phyloP scores from a whole-genome alignment of 139 green algal genomes.

The Chlorella sp. region DNA sequence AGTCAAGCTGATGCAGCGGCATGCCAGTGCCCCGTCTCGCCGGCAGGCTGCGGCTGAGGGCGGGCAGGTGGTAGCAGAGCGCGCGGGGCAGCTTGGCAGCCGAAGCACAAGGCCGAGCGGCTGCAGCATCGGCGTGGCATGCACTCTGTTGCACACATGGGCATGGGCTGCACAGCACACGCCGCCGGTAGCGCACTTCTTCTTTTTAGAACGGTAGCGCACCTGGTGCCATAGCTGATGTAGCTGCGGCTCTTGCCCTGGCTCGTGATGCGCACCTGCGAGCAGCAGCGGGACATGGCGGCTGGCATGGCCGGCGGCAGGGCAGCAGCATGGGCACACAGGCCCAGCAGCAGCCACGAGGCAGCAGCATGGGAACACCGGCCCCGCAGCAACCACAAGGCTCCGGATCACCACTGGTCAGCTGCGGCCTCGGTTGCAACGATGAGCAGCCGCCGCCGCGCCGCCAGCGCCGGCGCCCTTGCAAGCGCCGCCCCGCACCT shows the following conservation, averaged over 20 bases:
- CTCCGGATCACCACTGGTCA: neutral
- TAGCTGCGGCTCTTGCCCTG: constrained; percentile 78
- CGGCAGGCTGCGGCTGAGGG: too few relatives aligned
- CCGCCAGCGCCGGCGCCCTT: neutral
- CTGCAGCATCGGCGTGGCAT: too few relatives aligned
- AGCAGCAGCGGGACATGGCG: neutral
- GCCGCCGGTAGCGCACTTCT: too few relatives aligned
- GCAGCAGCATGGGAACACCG: neutral
- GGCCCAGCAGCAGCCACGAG: neutral
- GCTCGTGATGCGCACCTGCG: constrained; percentile 76
- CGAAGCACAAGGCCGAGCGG: too few relatives aligned
- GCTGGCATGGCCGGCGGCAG: neutral
- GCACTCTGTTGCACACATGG: too few relatives aligned
- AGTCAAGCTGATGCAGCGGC: too few relatives aligned
- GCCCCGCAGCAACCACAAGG: too few relatives aligned
- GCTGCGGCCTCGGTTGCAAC: neutral
- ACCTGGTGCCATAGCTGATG: constrained; percentile 73
- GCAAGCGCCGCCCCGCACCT: constrained; percentile 5
- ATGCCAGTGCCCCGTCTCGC: too few relatives aligned
- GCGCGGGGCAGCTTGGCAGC: too few relatives aligned
- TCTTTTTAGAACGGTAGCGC: too few relatives aligned
- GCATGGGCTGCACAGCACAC: too few relatives aligned
- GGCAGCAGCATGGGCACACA: neutral
- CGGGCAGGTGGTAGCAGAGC: too few relatives aligned
- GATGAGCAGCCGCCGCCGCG: neutral